These are phyloP conservation scores for Corymbia calophylla DNA, from an alignment of 441 rosid genomes.

Conservation along the genomic window DNA sequence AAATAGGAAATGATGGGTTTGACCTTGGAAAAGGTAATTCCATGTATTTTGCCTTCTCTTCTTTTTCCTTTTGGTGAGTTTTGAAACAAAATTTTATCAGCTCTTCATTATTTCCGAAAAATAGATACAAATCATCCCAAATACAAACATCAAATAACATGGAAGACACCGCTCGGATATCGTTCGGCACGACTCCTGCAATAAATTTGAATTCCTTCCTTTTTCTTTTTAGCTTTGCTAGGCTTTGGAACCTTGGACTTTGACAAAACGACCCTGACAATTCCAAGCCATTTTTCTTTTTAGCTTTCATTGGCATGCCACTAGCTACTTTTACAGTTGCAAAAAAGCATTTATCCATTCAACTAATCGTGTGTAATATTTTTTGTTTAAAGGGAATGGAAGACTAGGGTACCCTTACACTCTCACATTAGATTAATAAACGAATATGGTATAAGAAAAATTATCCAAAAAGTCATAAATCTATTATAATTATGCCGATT, in stretches of 20 bases:
- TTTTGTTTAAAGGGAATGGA: background rate
- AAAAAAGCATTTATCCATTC: background rate
- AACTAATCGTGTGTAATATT: background rate
- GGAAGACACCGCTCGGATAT: background rate
- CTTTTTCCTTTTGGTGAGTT: background rate
- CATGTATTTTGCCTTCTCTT: background rate
- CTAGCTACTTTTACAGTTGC: background rate
- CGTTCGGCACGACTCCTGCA: background rate
- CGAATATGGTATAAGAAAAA: rapidly evolving
- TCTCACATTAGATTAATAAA: background rate
- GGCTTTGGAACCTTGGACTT: too few relatives aligned
- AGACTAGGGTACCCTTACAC: background rate
- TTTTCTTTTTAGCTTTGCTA: too few relatives aligned
- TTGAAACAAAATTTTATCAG: background rate
- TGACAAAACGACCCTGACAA: background rate
- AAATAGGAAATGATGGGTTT: background rate
- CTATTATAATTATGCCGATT: too few relatives aligned
- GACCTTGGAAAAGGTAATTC: background rate
- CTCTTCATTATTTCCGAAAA: background rate
- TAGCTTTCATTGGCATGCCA: background rate
- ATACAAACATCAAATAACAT: background rate
- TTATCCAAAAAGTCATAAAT: too few relatives aligned
- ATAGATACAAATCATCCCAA: background rate
- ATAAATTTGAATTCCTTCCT: too few relatives aligned
- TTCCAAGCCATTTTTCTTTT: background rate